Percentiles rank a stretch among this genome's conserved stretches.
These are phyloP conservation scores for Carex parvula DNA, from an alignment of 176 grass and related monocot species.

Conservation along the genomic window DNA sequence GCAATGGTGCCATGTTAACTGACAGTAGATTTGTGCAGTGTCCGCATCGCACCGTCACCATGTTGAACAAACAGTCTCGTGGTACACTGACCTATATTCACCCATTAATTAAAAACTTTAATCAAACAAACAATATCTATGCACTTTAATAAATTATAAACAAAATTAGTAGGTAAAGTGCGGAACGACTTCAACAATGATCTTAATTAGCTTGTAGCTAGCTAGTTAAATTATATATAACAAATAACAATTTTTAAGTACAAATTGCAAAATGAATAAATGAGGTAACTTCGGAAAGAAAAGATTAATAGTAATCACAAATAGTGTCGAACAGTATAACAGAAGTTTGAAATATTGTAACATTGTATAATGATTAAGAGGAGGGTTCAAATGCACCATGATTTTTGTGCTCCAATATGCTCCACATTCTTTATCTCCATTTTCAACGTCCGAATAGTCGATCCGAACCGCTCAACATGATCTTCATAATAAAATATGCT, in stretches of 20 bases:
- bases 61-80: slow-evolving; percentile 59
- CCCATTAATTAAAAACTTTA: background rate
- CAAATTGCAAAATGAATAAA: background rate
- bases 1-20: slow-evolving; percentile 62
- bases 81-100: slow-evolving; percentile 82
- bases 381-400: too few species aligned
- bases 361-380: too few species aligned
- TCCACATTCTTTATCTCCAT: too few species aligned
- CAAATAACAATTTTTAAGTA: background rate
- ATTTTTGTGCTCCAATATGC: too few species aligned
- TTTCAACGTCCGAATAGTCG: too few species aligned
- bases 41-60: slow-evolving; percentile 86
- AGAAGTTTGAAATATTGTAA: background rate
- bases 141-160: background rate
- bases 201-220: background rate
- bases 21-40: slow-evolving; percentile 86
- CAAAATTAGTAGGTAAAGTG: background rate
- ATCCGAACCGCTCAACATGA: too few species aligned
- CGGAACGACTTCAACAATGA: background rate
- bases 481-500: too few species aligned
- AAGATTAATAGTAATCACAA: background rate
- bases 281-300: background rate
- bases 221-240: background rate
- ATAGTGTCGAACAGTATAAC: background rate
- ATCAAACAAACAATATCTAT: background rate